Percentiles rank a stretch among this genome's conserved stretches.
phyloP scores from a whole-genome alignment of 2,329 filamentous ascomycete species.

The Neoscytalidium dimidiatum region DNA sequence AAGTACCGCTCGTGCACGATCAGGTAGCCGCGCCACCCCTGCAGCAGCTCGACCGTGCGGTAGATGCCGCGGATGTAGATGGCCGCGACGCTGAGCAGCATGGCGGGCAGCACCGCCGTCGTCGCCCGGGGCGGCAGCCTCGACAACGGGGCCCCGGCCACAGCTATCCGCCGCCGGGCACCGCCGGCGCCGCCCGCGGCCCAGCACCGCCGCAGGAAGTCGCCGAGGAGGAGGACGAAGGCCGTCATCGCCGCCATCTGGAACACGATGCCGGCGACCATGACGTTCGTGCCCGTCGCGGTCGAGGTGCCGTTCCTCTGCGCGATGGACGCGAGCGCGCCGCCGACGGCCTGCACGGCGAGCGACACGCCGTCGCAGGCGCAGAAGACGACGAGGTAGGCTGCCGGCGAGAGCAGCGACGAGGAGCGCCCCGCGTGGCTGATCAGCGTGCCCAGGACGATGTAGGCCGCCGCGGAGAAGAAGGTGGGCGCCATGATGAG shows the following conservation, averaged over 20 bases:
- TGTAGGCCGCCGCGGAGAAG: constrained; percentile 55
- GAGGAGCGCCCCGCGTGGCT: constrained; percentile 54
- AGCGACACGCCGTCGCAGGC: constrained; percentile 58
- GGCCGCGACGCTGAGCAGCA: constrained; percentile 45
- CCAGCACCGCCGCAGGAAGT: constrained; percentile 32
- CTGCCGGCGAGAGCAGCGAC: constrained; percentile 30
- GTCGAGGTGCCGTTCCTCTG: constrained; percentile 41
- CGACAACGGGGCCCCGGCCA: too few species aligned
- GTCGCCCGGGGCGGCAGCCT: background rate
- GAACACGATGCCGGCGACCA: constrained; percentile 59
- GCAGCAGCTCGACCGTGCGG: constrained; percentile 52
- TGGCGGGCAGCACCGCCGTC: constrained; percentile 36
- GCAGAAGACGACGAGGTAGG: constrained; percentile 61
- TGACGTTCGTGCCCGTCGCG: constrained; percentile 57
- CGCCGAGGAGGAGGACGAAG: constrained; percentile 45
- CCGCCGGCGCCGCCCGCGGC: constrained; percentile 42
- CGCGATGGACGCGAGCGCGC: constrained; percentile 58
- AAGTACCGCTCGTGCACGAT: constrained; percentile 54
- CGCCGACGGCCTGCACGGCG: constrained; percentile 59
- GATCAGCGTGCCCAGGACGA: constrained; percentile 56
- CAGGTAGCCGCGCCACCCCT: constrained; percentile 54
- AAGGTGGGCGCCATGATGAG: constrained; percentile 50
- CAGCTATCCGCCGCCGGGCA: background rate
- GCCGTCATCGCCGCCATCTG: constrained; percentile 56
- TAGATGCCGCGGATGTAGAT: constrained; percentile 54